Evolutionary conservation across 495 filamentous ascomycete genomes (phyloP).

Genomic region (Aspergillus bertholletiae): DNA sequence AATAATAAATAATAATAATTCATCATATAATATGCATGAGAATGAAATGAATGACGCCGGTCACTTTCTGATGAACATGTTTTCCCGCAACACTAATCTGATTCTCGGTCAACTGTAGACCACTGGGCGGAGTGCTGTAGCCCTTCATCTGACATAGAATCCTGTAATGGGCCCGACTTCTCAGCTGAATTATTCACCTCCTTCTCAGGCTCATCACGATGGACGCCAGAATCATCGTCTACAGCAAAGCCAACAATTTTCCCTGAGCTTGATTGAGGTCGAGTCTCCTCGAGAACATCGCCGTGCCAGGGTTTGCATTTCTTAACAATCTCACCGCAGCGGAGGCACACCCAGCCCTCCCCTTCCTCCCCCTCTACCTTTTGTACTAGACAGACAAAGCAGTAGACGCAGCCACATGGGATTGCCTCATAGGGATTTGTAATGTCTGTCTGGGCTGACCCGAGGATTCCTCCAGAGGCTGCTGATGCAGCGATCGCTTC

Average conservation of each 20-base stretch:
- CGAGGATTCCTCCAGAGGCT: slow-evolving; percentile 68
- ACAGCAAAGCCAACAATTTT: slow-evolving; percentile 73
- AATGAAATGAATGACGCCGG: neutral
- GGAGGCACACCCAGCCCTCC: slow-evolving; percentile 91
- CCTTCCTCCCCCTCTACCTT: slow-evolving; percentile 89
- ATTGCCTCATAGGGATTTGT: slow-evolving; percentile 94
- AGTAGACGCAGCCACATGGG: slow-evolving; percentile 91
- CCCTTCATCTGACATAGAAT: slow-evolving; percentile 31
- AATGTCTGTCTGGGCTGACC: slow-evolving; percentile 88
- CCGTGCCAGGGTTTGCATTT: slow-evolving; percentile 92
- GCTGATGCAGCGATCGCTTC: slow-evolving; percentile 62
- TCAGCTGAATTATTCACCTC: slow-evolving; percentile 3
- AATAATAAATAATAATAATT: slow-evolving; percentile 7
- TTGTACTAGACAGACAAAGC: slow-evolving; percentile 93
- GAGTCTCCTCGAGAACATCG: slow-evolving; percentile 65
- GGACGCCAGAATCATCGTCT: slow-evolving; percentile 31
- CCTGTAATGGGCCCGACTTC: slow-evolving; percentile 24
- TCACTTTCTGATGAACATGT: slow-evolving; percentile 1
- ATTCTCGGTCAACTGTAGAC: slow-evolving; percentile 32
- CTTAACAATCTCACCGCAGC: slow-evolving; percentile 81
- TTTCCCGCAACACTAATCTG: slow-evolving; percentile 11
- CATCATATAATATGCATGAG: slow-evolving; percentile 1
- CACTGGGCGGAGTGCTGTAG: slow-evolving; percentile 36
- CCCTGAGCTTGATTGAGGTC: slow-evolving; percentile 44
- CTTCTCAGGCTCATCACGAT: slow-evolving; percentile 11